Percentiles rank a stretch among this genome's conserved stretches.
These are phyloP conservation scores for Amniculicola lignicola DNA, from an alignment of 495 filamentous ascomycete genomes.

Conservation along the genomic window DNA sequence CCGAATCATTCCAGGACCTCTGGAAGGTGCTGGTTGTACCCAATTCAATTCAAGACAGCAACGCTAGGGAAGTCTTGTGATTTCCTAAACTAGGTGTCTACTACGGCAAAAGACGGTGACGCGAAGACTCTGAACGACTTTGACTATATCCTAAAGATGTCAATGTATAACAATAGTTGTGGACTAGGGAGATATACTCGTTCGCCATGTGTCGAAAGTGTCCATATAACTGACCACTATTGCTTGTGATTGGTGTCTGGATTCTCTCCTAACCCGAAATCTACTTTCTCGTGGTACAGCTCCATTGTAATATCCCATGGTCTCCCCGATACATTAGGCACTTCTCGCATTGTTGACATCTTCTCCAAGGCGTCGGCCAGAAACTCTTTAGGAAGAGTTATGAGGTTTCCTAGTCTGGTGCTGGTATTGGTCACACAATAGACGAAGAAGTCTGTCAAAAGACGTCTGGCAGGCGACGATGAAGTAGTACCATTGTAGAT, in stretches of 20 bases:
- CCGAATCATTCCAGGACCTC: too few species aligned
- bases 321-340: not conserved
- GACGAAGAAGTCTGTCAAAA: slow-evolving; percentile 1
- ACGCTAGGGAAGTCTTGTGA: too few species aligned
- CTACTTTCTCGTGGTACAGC: not conserved
- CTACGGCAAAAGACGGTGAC: too few species aligned
- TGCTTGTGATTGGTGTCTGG: not conserved
- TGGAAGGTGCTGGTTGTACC: too few species aligned
- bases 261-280: not conserved
- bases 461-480: not conserved
- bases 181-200: not conserved
- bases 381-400: slow-evolving; percentile 1
- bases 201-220: not conserved
- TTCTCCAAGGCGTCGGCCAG: not conserved
- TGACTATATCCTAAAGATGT: too few species aligned
- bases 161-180: too few species aligned
- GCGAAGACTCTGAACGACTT: too few species aligned
- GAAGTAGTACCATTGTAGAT: slow-evolving; percentile 1
- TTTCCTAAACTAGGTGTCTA: too few species aligned
- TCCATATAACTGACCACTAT: not conserved
- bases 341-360: not conserved
- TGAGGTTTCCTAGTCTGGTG: not conserved
- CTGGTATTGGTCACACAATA: not conserved
- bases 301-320: not conserved
- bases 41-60: too few species aligned